Conservation (phyloP, 768 basidiomycete genomes). For the Agrocybe praecox region DNA sequence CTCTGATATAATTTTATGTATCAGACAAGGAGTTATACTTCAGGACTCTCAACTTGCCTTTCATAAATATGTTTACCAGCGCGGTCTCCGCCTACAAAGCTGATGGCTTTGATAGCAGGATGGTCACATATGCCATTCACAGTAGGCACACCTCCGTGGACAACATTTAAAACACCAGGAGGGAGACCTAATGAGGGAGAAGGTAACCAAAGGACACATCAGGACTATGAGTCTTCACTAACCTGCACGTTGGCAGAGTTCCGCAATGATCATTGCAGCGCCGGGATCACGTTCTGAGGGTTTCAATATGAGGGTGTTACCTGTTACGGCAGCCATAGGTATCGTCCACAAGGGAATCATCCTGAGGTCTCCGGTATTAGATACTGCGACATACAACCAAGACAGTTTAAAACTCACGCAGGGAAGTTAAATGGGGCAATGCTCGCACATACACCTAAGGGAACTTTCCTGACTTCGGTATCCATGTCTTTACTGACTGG, state of each 20-base stretch:
- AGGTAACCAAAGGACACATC: neutral
- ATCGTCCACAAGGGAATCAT: constrained; percentile 99
- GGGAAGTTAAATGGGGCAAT: constrained; percentile 91
- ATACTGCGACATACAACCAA: neutral
- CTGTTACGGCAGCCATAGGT: constrained; percentile 84
- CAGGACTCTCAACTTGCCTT: constrained; percentile 42
- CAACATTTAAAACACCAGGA: constrained; percentile 87
- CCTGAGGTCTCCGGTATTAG: constrained; percentile 33
- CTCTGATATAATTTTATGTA: constrained; percentile 43
- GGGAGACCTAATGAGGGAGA: constrained; percentile 57
- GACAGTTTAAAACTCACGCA: constrained; percentile 52
- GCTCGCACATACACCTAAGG: constrained; percentile 88
- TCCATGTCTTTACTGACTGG: constrained; percentile 96
- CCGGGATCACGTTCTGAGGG: constrained; percentile 97
- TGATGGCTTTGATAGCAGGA: constrained; percentile 89
- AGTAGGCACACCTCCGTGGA: constrained; percentile 88
- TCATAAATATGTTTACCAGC: constrained; percentile 96
- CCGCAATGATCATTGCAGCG: constrained; percentile 97
- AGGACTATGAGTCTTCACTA: constrained; percentile 8
- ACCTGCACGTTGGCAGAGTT: constrained; percentile 88
- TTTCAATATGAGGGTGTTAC: constrained; percentile 94
- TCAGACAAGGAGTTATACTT: neutral
- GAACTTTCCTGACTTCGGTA: constrained; percentile 81
- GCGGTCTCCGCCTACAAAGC: constrained; percentile 92
- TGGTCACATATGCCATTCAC: constrained; percentile 96